These are phyloP conservation scores for Diaporthe humulicola DNA, from an alignment of 2,329 filamentous ascomycete species.

Conservation along the genomic window DNA sequence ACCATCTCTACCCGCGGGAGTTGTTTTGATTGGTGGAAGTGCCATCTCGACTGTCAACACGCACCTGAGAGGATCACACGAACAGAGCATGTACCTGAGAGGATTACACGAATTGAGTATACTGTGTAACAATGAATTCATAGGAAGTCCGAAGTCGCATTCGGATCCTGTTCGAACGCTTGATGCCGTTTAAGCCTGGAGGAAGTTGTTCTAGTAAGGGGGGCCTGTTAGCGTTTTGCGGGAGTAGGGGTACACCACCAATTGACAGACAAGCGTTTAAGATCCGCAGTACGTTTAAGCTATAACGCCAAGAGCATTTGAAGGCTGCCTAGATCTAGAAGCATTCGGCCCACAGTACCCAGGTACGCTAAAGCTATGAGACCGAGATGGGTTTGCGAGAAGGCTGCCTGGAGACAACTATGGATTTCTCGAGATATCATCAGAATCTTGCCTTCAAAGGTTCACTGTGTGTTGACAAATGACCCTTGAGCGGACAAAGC, in stretches of 20 bases:
- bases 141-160: background rate
- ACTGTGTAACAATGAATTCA: background rate
- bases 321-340: background rate
- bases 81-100: background rate
- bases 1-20: background rate
- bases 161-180: background rate
- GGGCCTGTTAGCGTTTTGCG: background rate
- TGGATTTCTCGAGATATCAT: background rate
- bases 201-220: conserved; percentile 1
- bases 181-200: conserved; percentile 8
- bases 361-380: too few relatives aligned
- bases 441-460: background rate
- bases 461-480: background rate
- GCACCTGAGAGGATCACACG: background rate
- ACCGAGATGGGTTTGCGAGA: too few relatives aligned
- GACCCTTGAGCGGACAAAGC: background rate
- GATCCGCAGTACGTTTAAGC: background rate
- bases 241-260: background rate
- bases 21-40: background rate
- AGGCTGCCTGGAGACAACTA: background rate
- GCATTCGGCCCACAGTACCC: too few relatives aligned
- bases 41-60: background rate
- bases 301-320: background rate
- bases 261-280: background rate
- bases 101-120: background rate